A percentile compares a stretch with the other conserved stretches of the same genome.
Evolutionary conservation across 495 filamentous ascomycete species (phyloP).

Genomic region (Penicillium arizonense): DNA sequence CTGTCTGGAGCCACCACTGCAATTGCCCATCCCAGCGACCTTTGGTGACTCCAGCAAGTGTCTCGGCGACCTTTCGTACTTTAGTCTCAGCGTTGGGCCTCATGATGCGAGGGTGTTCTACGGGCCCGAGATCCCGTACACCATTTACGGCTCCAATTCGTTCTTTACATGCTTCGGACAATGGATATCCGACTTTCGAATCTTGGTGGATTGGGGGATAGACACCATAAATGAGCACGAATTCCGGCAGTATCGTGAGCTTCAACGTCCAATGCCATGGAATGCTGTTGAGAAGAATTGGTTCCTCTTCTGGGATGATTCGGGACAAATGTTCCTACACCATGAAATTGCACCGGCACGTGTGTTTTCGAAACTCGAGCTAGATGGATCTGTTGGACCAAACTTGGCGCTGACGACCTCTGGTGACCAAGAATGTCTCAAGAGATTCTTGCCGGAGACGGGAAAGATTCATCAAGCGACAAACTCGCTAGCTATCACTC

Average conservation of each 20-base stretch:
- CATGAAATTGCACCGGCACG: slow-evolving; percentile 48
- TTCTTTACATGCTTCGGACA: slow-evolving; percentile 49
- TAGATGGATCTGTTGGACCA: slow-evolving; percentile 38
- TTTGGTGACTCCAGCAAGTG: slow-evolving; percentile 32
- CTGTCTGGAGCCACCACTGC: slow-evolving; percentile 34
- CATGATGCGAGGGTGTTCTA: slow-evolving; percentile 55
- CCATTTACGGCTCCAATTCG: slow-evolving; percentile 50
- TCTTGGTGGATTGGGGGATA: slow-evolving; percentile 41
- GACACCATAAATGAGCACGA: slow-evolving; percentile 11
- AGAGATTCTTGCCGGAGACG: slow-evolving; percentile 28
- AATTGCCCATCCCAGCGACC: slow-evolving; percentile 44
- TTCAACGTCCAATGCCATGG: slow-evolving; percentile 42
- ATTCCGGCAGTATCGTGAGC: slow-evolving; percentile 41
- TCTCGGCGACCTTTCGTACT: slow-evolving; percentile 30
- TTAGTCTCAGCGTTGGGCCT: slow-evolving; percentile 40
- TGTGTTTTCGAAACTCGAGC: slow-evolving; percentile 38
- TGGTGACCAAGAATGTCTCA: slow-evolving; percentile 39
- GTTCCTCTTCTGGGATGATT: slow-evolving; percentile 54
- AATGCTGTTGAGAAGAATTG: slow-evolving; percentile 52
- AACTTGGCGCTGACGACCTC: slow-evolving; percentile 34
- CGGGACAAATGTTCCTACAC: slow-evolving; percentile 44
- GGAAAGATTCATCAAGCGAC: slow-evolving; percentile 56
- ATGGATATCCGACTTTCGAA: slow-evolving; percentile 50
- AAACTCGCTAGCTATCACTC: slow-evolving; percentile 51
- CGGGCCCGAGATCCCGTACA: slow-evolving; percentile 44